phyloP scores from a whole-genome alignment of 2,329 filamentous ascomycete genomes.

The Mycosphaerella arachidis region DNA sequence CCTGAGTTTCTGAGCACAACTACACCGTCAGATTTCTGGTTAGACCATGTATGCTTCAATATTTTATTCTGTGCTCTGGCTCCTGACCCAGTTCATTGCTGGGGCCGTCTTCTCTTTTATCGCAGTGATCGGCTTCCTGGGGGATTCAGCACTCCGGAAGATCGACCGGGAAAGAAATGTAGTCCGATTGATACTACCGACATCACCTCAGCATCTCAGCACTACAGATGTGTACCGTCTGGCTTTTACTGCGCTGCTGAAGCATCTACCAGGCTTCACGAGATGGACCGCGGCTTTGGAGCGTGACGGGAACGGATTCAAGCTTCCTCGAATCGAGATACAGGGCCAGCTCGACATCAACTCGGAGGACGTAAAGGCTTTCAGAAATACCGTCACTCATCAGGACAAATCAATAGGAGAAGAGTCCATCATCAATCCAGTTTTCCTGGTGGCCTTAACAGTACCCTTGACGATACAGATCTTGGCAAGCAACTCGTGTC shows the following conservation, averaged over 20 bases:
- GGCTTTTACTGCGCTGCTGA: neutral
- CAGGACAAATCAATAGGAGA: neutral
- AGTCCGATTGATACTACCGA: neutral
- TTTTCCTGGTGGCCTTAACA: constrained; percentile 11
- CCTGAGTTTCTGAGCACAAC: neutral
- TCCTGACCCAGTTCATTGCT: neutral
- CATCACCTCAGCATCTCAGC: neutral
- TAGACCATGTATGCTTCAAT: neutral
- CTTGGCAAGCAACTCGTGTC: constrained; percentile 11
- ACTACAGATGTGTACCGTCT: neutral
- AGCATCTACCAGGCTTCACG: neutral
- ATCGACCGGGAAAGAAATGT: neutral
- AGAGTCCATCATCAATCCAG: neutral
- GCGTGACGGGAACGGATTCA: neutral
- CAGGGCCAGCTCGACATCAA: neutral
- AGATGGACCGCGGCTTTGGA: neutral
- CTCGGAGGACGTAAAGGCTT: neutral
- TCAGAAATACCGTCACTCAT: neutral
- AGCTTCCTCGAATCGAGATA: neutral
- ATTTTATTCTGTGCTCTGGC: neutral
- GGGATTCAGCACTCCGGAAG: neutral
- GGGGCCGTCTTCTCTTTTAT: neutral
- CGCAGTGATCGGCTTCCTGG: neutral
- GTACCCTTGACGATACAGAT: constrained; percentile 13
- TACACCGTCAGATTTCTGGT: neutral